Evolutionary conservation across 371 early-diverging fungal genomes (phyloP), one percentile per base, ranked within the genome.

Genomic region (Coemansia sp.): DNA sequence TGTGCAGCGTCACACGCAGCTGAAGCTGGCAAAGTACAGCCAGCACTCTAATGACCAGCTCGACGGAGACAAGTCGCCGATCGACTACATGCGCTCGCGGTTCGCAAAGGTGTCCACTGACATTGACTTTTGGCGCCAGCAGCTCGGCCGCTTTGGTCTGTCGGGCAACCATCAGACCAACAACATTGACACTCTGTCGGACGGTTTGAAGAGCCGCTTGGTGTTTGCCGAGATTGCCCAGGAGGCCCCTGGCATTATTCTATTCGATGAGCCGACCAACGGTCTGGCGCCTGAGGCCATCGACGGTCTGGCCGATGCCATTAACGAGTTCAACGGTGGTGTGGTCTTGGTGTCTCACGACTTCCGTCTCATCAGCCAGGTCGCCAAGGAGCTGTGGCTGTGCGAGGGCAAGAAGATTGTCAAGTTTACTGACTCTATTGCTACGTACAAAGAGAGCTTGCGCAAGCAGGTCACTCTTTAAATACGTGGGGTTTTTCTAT

Each of bases 311-410:
- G 97, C 97, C 47, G 90, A 94, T 42, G 99, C 98, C 40, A 94
- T 99, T 84, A 94, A 96, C 78, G 80, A 83, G 54, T 99, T 92
- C 85, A 84, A 89, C 59, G 99, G 99, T 58, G 99, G 97, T 75
- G 95, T 99, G 48, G 98, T 99, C 20, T 87, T 99, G 65, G 99
- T 99, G 25, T 93, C 94, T 75, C 99, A 99, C 93, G 99, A 99
- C 86, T 95, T 99, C 89, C 88, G 97, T 64, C 88, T 99, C 67
- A 93, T 99, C 69, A 88, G 89, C 58, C 96, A 95, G 84, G 94
- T 97, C 42, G 99, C 98, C 23, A 81, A 94, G 73, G 91, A 96
- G 78, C 96, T 99, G 66, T 97, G 94, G 92, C 88, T 96, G 47
- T 97, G 97, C 84, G 96, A 97, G 78, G 86, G 90, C 71, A 89